phyloP scores from a whole-genome alignment of 805 yeast species.

The Sugiyamaella marilandica region DNA sequence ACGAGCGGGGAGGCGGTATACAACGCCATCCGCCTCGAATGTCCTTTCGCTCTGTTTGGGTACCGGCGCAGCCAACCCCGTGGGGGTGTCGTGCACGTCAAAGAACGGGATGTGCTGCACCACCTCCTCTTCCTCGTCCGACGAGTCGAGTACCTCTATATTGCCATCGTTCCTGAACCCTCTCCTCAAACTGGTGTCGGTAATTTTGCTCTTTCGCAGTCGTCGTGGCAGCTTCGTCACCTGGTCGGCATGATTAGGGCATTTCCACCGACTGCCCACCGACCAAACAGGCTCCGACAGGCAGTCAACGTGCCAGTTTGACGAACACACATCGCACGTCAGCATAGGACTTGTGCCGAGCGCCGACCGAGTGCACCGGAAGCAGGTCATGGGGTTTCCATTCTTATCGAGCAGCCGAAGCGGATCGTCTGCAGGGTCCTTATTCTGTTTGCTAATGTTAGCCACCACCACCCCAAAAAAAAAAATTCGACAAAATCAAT shows the following conservation, averaged over 20 bases:
- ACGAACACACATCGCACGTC: constrained; percentile 77
- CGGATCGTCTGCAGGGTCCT: constrained; percentile 16
- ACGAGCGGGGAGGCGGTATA: constrained; percentile 63
- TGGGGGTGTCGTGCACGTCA: constrained; percentile 32
- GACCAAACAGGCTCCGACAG: constrained; percentile 72
- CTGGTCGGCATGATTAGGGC: constrained; percentile 74
- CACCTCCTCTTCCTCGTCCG: constrained; percentile 36
- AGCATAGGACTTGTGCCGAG: constrained; percentile 52
- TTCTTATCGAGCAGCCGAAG: constrained; percentile 52
- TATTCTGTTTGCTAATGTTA: constrained; percentile 1
- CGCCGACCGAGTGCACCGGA: constrained; percentile 70
- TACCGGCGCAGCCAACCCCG: constrained; percentile 35
- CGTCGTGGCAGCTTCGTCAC: constrained; percentile 25
- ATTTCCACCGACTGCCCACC: constrained; percentile 79
- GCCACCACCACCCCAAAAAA: not conserved
- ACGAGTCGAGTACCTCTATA: constrained; percentile 46
- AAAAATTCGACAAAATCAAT: too few species aligned
- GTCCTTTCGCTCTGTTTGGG: constrained; percentile 20
- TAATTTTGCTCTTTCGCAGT: constrained; percentile 46
- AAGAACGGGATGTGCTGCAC: constrained; percentile 23
- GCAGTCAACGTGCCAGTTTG: constrained; percentile 89
- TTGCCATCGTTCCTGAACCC: constrained; percentile 54
- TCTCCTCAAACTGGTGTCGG: constrained; percentile 52
- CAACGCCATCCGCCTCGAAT: constrained; percentile 37
- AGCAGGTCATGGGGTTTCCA: constrained; percentile 69